Conservation (phyloP, 2,329 filamentous ascomycete genomes). For the Biscogniauxia sp. region DNA sequence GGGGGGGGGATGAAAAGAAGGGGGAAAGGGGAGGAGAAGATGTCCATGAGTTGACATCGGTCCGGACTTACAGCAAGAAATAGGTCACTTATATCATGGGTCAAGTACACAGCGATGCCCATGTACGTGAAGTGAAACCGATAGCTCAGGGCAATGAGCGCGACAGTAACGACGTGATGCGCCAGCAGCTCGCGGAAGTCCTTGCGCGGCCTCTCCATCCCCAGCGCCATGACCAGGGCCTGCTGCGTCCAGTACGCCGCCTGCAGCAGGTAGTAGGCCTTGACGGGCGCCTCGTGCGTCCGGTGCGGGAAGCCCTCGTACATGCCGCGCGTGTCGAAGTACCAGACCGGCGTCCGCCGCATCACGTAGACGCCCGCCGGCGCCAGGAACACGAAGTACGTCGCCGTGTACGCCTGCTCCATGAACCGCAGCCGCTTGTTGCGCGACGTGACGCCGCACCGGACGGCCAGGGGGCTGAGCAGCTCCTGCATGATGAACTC, state of each 20-base stretch:
- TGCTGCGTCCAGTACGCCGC: slow-evolving; percentile 75
- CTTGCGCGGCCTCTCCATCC: slow-evolving; percentile 70
- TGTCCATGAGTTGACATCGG: neutral
- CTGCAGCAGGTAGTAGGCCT: slow-evolving; percentile 73
- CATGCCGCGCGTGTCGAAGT: slow-evolving; percentile 71
- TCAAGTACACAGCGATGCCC: slow-evolving; percentile 71
- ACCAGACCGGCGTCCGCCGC: slow-evolving; percentile 68
- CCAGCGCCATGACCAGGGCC: slow-evolving; percentile 64
- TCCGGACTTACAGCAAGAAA: slow-evolving; percentile 55
- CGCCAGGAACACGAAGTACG: slow-evolving; percentile 67
- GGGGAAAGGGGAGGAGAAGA: neutral
- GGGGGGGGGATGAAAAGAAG: too few species aligned
- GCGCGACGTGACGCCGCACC: slow-evolving; percentile 56
- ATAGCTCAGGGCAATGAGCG: slow-evolving; percentile 67
- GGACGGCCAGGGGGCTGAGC: slow-evolving; percentile 60
- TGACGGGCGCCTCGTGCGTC: slow-evolving; percentile 63
- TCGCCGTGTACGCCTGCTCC: slow-evolving; percentile 72
- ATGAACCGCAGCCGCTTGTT: slow-evolving; percentile 69
- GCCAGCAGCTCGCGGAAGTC: slow-evolving; percentile 73
- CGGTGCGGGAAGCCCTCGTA: slow-evolving; percentile 69
- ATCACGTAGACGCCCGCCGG: slow-evolving; percentile 70
- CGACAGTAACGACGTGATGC: slow-evolving; percentile 69
- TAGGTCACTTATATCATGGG: slow-evolving; percentile 73
- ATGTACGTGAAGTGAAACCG: slow-evolving; percentile 77
- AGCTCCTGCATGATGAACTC: slow-evolving; percentile 74